Evolutionary conservation across 495 filamentous ascomycete species (phyloP), one percentile per base, ranked within the genome.

Genomic region (Aspergillus campestris): DNA sequence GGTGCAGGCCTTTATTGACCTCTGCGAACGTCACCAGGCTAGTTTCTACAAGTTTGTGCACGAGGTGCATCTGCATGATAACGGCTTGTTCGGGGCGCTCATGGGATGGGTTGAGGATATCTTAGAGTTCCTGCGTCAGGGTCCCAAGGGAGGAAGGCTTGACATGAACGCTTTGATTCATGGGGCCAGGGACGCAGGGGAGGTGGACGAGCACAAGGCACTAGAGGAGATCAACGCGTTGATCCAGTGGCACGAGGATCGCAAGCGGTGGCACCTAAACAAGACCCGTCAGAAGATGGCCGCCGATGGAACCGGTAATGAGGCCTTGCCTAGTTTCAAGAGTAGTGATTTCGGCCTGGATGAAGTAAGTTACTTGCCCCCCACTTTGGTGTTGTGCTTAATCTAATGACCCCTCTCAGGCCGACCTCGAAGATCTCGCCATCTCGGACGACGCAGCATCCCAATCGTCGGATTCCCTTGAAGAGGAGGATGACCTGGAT

Each of bases 231-330:
- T 96, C 51, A 76, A 97, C 58, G 62, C 68, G 28, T 72, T 98
- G 14, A 89, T 98, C 44, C 73, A 83, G 44, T 98, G 92, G 92
- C 92, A 98, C 56, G 87, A 87, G 60, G 86, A 84, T 44, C 73
- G 94, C 37, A 96, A 97, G 71, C 85, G 86, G 59, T 98, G 92
- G 92, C 92, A 98, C 54, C 78, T 94, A 45, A 88, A 94, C 62
- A 98, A 98, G 72, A 98, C 92, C 7, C 71, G 90, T 45, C 92
- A 95, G 69, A 98, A 98, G 74, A 97, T 98, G 92, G 92, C 92
- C 5, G 86, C 86, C 11, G 87, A 88, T 48, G 86, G 82, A 6
- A 72, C 66, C 0, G 72, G 65, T 15, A 60, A 37, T 34, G 58
- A 69, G 5, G 40, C 46, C 1, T 62, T 62, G n/a, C 70, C 69